These are phyloP conservation scores for Fagopyrum homotropicum DNA, from an alignment of 148 eudicot species.

Conservation along the genomic window DNA sequence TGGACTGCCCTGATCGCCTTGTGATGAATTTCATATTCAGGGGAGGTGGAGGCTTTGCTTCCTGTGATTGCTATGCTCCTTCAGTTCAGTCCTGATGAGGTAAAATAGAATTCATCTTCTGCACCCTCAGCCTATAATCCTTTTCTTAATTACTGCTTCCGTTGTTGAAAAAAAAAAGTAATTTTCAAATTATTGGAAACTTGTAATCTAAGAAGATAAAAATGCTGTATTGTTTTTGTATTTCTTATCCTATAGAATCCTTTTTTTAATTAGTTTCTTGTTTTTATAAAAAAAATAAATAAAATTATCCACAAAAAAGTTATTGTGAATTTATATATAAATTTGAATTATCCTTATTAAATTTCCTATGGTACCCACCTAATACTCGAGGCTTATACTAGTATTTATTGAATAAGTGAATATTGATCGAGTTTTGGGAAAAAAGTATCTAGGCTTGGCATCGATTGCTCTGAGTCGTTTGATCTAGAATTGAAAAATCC, in stretches of 20 bases:
- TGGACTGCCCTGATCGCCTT: not conserved
- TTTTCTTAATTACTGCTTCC: too few species aligned
- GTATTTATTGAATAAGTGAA: not conserved
- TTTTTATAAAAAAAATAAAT: too few species aligned
- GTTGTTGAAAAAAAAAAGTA: too few species aligned
- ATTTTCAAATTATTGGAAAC: too few species aligned
- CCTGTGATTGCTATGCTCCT: slow-evolving; percentile 97
- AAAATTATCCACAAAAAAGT: too few species aligned
- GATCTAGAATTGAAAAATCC: not conserved
- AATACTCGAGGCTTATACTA: not conserved
- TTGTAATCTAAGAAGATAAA: too few species aligned
- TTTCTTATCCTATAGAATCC: too few species aligned
- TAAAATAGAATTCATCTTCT: slow-evolving; percentile 28
- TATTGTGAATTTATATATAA: too few species aligned
- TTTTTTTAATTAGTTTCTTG: too few species aligned
- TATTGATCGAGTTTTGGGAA: not conserved
- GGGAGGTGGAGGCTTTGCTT: slow-evolving; percentile 91
- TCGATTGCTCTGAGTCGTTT: not conserved
- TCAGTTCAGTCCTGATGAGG: slow-evolving; percentile 99
- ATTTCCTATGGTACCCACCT: too few species aligned
- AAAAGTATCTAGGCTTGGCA: not conserved
- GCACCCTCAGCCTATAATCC: slow-evolving; percentile 10
- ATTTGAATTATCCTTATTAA: too few species aligned
- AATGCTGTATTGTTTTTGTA: too few species aligned
- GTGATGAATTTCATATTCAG: slow-evolving; percentile 25